Evolutionary conservation across 2,329 filamentous ascomycete genomes (phyloP).

Genomic region (Claviceps arundinis): DNA sequence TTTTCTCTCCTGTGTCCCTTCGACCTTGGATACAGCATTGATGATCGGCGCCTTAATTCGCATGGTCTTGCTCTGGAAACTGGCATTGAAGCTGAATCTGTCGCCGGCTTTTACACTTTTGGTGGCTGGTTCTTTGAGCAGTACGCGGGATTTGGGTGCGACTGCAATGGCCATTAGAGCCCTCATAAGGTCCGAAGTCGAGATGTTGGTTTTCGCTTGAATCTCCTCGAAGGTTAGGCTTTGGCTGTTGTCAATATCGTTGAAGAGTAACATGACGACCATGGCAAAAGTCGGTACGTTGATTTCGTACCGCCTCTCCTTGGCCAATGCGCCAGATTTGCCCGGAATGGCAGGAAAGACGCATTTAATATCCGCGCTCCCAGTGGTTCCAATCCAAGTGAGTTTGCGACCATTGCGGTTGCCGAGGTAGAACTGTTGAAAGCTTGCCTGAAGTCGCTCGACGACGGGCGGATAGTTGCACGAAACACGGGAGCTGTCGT

Average conservation of each 20-base stretch:
- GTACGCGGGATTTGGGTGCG: constrained; percentile 67
- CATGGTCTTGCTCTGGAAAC: constrained; percentile 69
- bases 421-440: constrained; percentile 76
- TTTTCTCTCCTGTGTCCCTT: constrained; percentile 55
- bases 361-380: constrained; percentile 77
- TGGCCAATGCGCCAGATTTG: constrained; percentile 47
- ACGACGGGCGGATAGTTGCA: constrained; percentile 68
- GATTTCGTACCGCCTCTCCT: constrained; percentile 69
- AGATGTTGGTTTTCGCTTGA: constrained; percentile 68
- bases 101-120: constrained; percentile 68
- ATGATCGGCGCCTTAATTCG: constrained; percentile 86
- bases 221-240: constrained; percentile 60
- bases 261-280: constrained; percentile 82
- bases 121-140: constrained; percentile 67
- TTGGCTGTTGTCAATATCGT: constrained; percentile 47
- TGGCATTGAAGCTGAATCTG: constrained; percentile 67
- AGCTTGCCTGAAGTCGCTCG: constrained; percentile 64
- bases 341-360: constrained; percentile 59
- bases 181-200: constrained; percentile 56
- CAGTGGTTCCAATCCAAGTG: constrained; percentile 61
- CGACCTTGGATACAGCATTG: constrained; percentile 69
- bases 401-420: constrained; percentile 81
- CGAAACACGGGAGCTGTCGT: constrained; percentile 22
- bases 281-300: constrained; percentile 89
- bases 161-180: constrained; percentile 73